Base-by-base conservation (phyloP, 2,329 filamentous ascomycete species). In the Claviceps lovelessii region DNA sequence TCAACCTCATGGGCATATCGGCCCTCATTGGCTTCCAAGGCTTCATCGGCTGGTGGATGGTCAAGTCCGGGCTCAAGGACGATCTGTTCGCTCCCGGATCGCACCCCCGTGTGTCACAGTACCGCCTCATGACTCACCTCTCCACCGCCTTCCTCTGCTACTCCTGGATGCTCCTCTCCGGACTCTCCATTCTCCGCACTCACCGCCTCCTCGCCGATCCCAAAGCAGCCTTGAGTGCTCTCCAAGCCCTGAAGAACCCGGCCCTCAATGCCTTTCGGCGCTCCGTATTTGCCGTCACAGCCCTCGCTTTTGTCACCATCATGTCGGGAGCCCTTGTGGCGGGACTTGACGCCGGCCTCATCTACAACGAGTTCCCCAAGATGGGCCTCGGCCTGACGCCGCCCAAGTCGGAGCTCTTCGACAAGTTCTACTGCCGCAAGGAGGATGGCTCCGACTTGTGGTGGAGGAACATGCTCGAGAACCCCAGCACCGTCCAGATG, bases 1-100 rank as follows among this genome's bases (percentile, higher is more conserved):
- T 76, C 62, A 85, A 87, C 58, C 76, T 98, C 15, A 73, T 82
- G 45, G 91, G 90, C 13, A 97, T 98, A 59, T 88, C 88, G 47
- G 81, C 79, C 51, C 76, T 97, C 62, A 96, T 98, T 64, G 93
- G 89, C 54, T 93, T 95, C 69, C 93, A 98, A 70, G 93, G 93
- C 48, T 81, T 93, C 64, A 84, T 98, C 59, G 93, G 93, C 54
- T 98, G 93, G 93, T 98, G 93, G 90, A 98, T 98, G 93, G 93
- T 98, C 62, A 94, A 94, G 71, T 94, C 88, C 11, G 93, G 93
- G 1, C 76, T 98, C 58, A 94, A 91, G 68, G 93, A 97, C 67
- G 93, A 98, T 68, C 79, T 98, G 33, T 96, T 98, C 66, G 88
- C 88, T 23, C 86, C 88, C 2, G 93, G 90, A 13, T 86, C 85